phyloP scores from a whole-genome alignment of 495 filamentous ascomycete species.

The Pseudomonodictys pantanalensis region DNA sequence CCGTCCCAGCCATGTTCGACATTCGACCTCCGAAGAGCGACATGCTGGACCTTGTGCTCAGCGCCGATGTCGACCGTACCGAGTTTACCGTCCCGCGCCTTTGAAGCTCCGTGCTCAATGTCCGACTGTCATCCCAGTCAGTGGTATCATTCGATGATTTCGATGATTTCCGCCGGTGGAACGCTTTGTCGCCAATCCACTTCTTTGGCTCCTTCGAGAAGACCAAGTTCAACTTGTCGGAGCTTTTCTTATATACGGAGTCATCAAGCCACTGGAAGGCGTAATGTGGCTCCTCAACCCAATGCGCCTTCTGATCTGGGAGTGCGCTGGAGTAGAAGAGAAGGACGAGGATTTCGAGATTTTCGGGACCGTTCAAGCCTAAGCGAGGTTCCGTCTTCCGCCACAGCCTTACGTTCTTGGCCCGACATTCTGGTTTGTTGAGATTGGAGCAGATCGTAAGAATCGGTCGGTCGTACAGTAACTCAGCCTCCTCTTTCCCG shows the following conservation, averaged over 20 bases:
- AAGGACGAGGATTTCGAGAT: constrained; percentile 15
- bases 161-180: constrained; percentile 8
- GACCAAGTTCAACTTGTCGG: constrained; percentile 10
- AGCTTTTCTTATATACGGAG: constrained; percentile 7
- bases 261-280: constrained; percentile 24
- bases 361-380: background rate
- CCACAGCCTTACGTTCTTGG: constrained; percentile 22
- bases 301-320: constrained; percentile 14
- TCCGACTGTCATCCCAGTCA: background rate
- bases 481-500: constrained; percentile 11
- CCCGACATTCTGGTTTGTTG: constrained; percentile 21
- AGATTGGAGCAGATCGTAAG: constrained; percentile 8
- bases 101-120: background rate
- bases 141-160: background rate
- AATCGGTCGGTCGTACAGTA: constrained; percentile 16
- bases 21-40: background rate
- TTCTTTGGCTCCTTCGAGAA: constrained; percentile 24
- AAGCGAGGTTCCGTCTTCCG: constrained; percentile 3
- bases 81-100: background rate
- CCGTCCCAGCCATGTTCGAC: background rate
- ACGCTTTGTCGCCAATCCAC: constrained; percentile 11
- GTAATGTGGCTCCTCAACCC: constrained; percentile 27
- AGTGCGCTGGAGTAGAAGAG: constrained; percentile 23
- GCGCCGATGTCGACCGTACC: background rate
- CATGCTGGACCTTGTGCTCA: background rate